Evolutionary conservation across 139 green algal species (phyloP).

Genomic region (Haematococcus lacustris): DNA sequence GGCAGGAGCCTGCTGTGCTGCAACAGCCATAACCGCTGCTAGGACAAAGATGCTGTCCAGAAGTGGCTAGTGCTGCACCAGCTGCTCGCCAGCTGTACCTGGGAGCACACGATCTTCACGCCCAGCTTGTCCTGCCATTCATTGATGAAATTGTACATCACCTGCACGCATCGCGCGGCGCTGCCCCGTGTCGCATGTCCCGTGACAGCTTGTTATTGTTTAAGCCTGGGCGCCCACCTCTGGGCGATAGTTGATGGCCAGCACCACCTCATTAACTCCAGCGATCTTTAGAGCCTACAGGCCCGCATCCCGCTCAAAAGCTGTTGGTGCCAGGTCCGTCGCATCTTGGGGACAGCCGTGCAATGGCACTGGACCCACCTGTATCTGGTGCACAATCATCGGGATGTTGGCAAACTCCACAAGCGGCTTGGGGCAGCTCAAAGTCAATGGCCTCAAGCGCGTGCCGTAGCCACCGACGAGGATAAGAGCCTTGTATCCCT

Average conservation of each 20-base stretch:
- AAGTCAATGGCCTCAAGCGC: slow-evolving; percentile 35
- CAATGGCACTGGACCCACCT: no score
- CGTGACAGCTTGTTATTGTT: no score
- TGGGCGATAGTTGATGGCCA: slow-evolving; percentile 95
- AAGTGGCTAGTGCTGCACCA: no score
- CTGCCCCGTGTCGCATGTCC: no score
- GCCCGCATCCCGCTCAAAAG: no score
- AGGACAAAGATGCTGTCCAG: no score
- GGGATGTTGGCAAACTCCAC: slow-evolving; percentile 98
- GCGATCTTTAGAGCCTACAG: slow-evolving; percentile 88
- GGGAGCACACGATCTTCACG: slow-evolving; percentile 89
- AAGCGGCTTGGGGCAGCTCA: slow-evolving; percentile 88
- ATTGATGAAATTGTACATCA: slow-evolving; percentile 91
- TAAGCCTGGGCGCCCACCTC: no score
- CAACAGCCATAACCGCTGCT: not conserved
- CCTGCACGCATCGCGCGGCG: slow-evolving; percentile 38
- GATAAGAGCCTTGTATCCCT: slow-evolving; percentile 11
- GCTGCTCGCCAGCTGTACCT: no score
- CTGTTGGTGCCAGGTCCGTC: no score
- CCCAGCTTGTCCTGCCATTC: slow-evolving; percentile 93
- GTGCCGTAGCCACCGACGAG: slow-evolving; percentile 15
- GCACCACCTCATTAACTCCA: slow-evolving; percentile 86
- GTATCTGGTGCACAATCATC: slow-evolving; percentile 71
- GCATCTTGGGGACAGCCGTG: no score
- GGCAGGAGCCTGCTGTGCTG: not conserved